Base-by-base conservation (phyloP, 352 stramenopile species). In the Peronosclerospora sorghi region DNA sequence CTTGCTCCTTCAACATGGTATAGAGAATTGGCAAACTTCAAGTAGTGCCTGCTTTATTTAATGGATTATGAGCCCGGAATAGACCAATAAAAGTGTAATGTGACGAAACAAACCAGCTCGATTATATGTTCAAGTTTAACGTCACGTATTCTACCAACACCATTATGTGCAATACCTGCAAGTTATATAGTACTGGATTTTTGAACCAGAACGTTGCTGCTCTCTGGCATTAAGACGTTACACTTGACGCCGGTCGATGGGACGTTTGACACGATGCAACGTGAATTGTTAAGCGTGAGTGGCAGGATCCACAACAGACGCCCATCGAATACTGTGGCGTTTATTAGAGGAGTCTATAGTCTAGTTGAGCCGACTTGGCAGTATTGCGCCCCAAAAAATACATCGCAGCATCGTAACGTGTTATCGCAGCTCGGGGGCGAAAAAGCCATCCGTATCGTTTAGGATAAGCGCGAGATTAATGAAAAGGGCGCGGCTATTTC, bases 401-500 rank as follows among this genome's bases (percentile, higher is more conserved):
- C 95, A 38, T 59, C 96, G 29, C 78, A 93, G 62, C 86, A 97
- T 45, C 76, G 85, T 91, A 78, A n/a, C n/a, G n/a, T n/a, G n/a
- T n/a, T n/a, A n/a, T n/a, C n/a, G 18, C 77, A 94, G 51, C 85
- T 96, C 41, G 86, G 96, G 29, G 88, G 88, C 29, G 83, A 96
- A 41, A 86, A 96, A 61, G 95, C 96, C 54, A 90, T 77, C 8
- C 67, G 83, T n/a, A 96, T 96, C 46, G 94, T 96, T 52, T 67
- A 93, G 40, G 78, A 95, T 30, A 85, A 96, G 51, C 73, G 83
- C 1, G 63, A 83, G 35, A 65, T 96, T 18, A 45, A 66, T 77
- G 3, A 58, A 83, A 19, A 63, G 96, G n/a, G n/a, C n/a, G n/a
- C n/a, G n/a, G n/a, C n/a, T n/a, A n/a, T n/a, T n/a, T n/a, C n/a